These are phyloP conservation scores for Sechiopsis laciniata DNA, from an alignment of 306 rosid species.

Conservation along the genomic window DNA sequence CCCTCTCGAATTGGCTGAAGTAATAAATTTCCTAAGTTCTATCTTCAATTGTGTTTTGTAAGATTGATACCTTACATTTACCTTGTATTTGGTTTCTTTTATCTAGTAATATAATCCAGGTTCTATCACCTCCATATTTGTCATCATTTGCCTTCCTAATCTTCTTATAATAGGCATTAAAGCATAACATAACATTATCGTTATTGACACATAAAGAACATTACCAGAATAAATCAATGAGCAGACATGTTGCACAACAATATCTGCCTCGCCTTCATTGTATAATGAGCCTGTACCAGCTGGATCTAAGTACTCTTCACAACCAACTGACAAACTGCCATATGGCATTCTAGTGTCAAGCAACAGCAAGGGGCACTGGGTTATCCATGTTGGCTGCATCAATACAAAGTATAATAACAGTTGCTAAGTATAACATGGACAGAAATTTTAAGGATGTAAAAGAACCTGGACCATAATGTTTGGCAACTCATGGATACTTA, in stretches of 20 bases:
- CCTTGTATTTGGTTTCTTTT: too few relatives aligned
- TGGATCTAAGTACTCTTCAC: constrained; percentile 71
- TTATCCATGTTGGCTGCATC: constrained; percentile 73
- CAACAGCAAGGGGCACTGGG: constrained; percentile 74
- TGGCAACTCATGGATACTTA: neutral
- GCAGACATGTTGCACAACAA: constrained; percentile 63
- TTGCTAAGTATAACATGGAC: constrained; percentile 10
- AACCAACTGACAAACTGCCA: constrained; percentile 72
- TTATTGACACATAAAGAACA: neutral
- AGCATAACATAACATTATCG: neutral
- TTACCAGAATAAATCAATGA: constrained; percentile 66
- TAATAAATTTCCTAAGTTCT: too few relatives aligned
- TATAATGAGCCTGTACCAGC: constrained; percentile 78
- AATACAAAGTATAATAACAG: constrained; percentile 11
- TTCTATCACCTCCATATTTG: too few relatives aligned
- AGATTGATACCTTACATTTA: too few relatives aligned
- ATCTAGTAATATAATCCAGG: too few relatives aligned
- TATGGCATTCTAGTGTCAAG: constrained; percentile 82
- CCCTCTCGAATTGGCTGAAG: too few relatives aligned
- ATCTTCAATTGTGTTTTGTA: too few relatives aligned
- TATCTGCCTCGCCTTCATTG: constrained; percentile 83
- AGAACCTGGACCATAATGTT: neutral
- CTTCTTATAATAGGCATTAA: neutral
- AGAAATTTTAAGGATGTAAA: too few relatives aligned
- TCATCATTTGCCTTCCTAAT: too few relatives aligned